Evolutionary conservation across 768 basidiomycete genomes (phyloP).

Genomic region (Termitomyces sp.): DNA sequence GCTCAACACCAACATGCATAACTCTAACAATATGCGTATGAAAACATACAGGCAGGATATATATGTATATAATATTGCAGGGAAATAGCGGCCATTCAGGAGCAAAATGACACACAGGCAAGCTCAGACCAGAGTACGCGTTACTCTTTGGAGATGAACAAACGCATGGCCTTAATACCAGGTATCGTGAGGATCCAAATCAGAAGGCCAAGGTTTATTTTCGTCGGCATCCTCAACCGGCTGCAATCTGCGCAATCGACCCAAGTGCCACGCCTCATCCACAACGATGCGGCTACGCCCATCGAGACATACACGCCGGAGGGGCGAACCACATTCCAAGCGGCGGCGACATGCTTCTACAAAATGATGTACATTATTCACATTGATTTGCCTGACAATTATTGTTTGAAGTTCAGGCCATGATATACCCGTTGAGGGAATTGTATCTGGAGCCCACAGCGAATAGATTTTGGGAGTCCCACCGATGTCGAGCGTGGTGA

Average conservation of each 20-base stretch:
- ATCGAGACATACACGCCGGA: conserved; percentile 26
- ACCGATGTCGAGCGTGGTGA: conserved; percentile 27
- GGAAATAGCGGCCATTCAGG: no score
- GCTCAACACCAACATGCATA: no score
- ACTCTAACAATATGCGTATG: no score
- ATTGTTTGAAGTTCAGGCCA: conserved; percentile 33
- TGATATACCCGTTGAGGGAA: not conserved
- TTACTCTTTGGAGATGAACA: no score
- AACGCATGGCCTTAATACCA: conserved; percentile 13
- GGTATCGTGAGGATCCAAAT: conserved; percentile 27
- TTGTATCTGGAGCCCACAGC: conserved; percentile 18
- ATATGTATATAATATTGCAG: no score
- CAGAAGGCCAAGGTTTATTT: conserved; percentile 29
- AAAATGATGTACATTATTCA: conserved; percentile 24
- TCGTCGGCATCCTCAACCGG: conserved; percentile 21
- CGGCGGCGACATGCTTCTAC: conserved; percentile 24
- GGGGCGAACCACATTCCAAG: conserved; percentile 10
- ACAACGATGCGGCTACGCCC: conserved; percentile 31
- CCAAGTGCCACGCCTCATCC: conserved; percentile 19
- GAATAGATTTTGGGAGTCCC: conserved; percentile 23
- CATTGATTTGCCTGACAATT: conserved; percentile 24
- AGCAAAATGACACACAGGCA: no score
- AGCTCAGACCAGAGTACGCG: no score
- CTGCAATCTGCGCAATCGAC: conserved; percentile 21
- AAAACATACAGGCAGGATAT: no score